Evolutionary conservation across 768 basidiomycete species (phyloP).

Genomic region (Serendipita sp.): DNA sequence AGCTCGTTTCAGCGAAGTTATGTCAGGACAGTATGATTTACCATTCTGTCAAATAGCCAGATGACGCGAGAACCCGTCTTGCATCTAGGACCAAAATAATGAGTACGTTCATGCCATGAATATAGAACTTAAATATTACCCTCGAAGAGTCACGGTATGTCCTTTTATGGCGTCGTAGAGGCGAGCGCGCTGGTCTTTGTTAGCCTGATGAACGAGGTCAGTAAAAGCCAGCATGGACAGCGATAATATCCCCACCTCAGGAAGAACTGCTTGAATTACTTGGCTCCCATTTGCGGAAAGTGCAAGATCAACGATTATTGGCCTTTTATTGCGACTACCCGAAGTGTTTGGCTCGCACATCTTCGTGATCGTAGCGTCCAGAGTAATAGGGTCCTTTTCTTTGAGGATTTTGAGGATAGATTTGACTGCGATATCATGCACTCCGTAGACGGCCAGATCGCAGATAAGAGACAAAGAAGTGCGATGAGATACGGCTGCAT

Average conservation of each 20-base stretch:
- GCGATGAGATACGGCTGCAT: slow-evolving; percentile 53
- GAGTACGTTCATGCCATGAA: slow-evolving; percentile 30
- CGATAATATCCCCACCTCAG: slow-evolving; percentile 34
- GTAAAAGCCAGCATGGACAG: background rate
- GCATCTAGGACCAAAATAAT: slow-evolving; percentile 84
- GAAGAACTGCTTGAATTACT: slow-evolving; percentile 66
- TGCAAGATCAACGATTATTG: slow-evolving; percentile 76
- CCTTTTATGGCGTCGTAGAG: slow-evolving; percentile 49
- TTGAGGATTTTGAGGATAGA: slow-evolving; percentile 76
- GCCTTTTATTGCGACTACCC: slow-evolving; percentile 41
- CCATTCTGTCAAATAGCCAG: slow-evolving; percentile 70
- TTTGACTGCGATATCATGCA: slow-evolving; percentile 76
- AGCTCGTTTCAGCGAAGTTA: slow-evolving; percentile 11
- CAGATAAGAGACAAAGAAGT: slow-evolving; percentile 62
- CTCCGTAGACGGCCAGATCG: slow-evolving; percentile 65
- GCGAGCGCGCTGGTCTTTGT: slow-evolving; percentile 69
- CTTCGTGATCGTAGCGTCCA: slow-evolving; percentile 56
- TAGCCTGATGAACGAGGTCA: slow-evolving; percentile 32
- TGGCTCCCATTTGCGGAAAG: slow-evolving; percentile 75
- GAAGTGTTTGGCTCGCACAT: slow-evolving; percentile 44
- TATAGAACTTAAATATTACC: background rate
- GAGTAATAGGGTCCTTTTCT: slow-evolving; percentile 62
- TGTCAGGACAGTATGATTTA: slow-evolving; percentile 13
- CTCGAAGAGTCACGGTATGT: background rate
- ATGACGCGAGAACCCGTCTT: slow-evolving; percentile 87